Conservation (phyloP, 2,329 filamentous ascomycete species). For the Penicillium sclerotiorum region DNA sequence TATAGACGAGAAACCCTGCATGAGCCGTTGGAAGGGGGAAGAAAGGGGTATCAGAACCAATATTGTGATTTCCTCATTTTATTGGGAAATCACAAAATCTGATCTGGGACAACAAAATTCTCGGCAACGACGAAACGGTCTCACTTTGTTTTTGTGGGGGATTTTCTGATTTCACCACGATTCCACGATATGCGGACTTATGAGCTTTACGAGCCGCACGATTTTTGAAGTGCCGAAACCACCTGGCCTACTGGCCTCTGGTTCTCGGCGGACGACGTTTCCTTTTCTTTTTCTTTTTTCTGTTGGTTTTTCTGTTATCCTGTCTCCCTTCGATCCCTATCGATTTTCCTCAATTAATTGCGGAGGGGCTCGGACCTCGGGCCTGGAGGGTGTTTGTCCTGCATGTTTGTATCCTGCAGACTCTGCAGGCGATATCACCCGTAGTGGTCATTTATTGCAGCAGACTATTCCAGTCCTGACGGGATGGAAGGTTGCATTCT, state of each 20-base stretch:
- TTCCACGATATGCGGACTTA: conserved; percentile 33
- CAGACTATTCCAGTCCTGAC: background rate
- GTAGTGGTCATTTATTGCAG: background rate
- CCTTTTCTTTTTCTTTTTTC: conserved; percentile 7
- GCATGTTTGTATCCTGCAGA: background rate
- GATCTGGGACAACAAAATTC: conserved; percentile 2
- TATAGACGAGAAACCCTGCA: too few relatives aligned
- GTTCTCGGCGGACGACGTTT: conserved; percentile 22
- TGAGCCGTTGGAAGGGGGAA: background rate
- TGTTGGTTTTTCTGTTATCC: conserved; percentile 3
- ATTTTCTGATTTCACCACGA: conserved; percentile 27
- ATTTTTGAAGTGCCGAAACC: conserved; percentile 27
- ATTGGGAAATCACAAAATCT: background rate
- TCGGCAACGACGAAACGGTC: conserved; percentile 11
- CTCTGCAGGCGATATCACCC: background rate
- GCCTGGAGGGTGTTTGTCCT: background rate
- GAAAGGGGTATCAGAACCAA: background rate
- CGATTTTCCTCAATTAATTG: conserved; percentile 17
- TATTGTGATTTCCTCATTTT: background rate
- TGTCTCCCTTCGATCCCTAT: conserved; percentile 16
- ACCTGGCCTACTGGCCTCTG: conserved; percentile 9
- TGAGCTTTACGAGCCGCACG: conserved; percentile 38
- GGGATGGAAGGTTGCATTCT: background rate
- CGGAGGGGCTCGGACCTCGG: conserved; percentile 3
- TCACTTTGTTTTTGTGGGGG: background rate